Evolutionary conservation across 305 asterid genomes (phyloP).

Genomic region (Fraxinus greggii): DNA sequence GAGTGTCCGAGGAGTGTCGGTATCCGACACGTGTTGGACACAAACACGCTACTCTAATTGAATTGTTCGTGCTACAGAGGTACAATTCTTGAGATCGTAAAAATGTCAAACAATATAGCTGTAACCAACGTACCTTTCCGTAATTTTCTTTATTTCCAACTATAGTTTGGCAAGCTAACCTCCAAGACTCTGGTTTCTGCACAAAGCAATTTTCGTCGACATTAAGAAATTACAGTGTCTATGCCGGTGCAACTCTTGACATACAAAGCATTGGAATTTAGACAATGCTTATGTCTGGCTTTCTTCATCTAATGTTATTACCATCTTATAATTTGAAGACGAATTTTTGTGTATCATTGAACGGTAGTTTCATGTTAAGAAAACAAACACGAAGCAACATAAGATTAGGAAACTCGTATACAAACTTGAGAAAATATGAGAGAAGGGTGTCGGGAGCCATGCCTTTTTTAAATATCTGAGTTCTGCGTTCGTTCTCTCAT

Average conservation of each 20-base stretch:
- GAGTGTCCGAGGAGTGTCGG: too few species aligned
- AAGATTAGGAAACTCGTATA: neutral
- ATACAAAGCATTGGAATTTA: neutral
- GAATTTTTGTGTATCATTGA: neutral
- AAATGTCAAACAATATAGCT: neutral
- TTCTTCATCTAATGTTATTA: neutral
- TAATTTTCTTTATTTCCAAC: slow-evolving; percentile 93
- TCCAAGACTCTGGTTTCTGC: slow-evolving; percentile 94
- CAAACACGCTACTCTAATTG: too few species aligned
- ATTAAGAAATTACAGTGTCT: neutral
- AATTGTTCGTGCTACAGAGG: neutral
- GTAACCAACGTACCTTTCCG: slow-evolving; percentile 60
- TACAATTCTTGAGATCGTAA: neutral
- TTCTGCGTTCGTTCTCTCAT: slow-evolving; percentile 78
- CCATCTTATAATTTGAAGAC: too few species aligned
- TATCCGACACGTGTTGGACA: too few species aligned
- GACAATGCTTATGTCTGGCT: neutral
- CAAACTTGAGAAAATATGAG: neutral
- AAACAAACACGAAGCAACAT: neutral
- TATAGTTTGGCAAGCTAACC: slow-evolving; percentile 92
- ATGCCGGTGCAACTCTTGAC: neutral
- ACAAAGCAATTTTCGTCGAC: slow-evolving; percentile 9
- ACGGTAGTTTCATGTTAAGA: neutral
- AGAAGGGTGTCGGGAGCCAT: slow-evolving; percentile 8
- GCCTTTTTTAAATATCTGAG: slow-evolving; percentile 83